Evolutionary conservation across 140 eudicot species (phyloP).

Genomic region (Cichorium intybus): DNA sequence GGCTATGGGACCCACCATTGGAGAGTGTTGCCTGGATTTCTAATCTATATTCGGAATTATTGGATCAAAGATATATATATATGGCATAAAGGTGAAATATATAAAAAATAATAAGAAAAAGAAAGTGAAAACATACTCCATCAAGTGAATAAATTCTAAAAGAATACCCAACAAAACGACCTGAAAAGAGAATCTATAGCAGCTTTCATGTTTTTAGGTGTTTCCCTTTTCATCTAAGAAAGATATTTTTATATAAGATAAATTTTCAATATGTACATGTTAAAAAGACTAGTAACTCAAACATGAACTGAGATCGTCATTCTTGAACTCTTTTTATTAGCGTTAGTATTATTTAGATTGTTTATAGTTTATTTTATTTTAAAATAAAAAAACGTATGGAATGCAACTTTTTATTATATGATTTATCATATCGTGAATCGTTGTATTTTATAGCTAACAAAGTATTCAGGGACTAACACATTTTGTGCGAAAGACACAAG

Average conservation of each 20-base stretch:
- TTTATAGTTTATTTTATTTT: not conserved
- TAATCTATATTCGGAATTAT: conserved; percentile 15
- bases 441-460: too few relatives aligned
- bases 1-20: conserved; percentile 30
- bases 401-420: too few relatives aligned
- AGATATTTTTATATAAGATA: not conserved
- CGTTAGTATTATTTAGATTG: not conserved
- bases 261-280: not conserved
- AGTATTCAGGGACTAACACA: too few relatives aligned
- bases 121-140: conserved; percentile 10
- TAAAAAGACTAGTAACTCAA: not conserved
- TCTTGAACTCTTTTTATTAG: not conserved
- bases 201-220: conserved; percentile 13
- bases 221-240: not conserved
- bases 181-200: conserved; percentile 27
- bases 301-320: not conserved
- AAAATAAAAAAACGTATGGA: not conserved
- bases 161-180: conserved; percentile 14
- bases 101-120: conserved; percentile 4
- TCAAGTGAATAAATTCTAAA: conserved; percentile 18
- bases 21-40: conserved; percentile 34
- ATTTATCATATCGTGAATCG: too few relatives aligned
- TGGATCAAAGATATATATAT: conserved; percentile 8
- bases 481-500: too few relatives aligned
- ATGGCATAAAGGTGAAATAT: conserved; percentile 3